These are phyloP conservation scores for Chaetomium strumarium DNA, from an alignment of 2,329 filamentous ascomycete genomes.

Conservation along the genomic window DNA sequence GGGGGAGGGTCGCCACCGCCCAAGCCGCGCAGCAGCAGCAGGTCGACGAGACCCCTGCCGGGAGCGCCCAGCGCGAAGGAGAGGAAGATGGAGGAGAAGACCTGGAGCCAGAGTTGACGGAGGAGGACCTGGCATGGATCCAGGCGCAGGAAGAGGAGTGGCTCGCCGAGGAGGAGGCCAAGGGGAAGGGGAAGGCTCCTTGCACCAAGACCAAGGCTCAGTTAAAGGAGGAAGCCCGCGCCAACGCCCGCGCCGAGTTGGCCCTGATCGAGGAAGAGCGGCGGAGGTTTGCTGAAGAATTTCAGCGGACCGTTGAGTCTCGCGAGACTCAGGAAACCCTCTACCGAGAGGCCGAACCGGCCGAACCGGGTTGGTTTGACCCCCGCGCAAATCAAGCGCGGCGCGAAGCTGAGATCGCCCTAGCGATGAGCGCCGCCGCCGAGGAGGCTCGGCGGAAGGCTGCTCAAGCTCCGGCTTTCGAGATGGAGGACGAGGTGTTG, in stretches of 20 bases:
- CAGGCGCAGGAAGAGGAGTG: background rate
- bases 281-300: too few relatives aligned
- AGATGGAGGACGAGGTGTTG: background rate
- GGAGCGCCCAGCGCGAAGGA: background rate
- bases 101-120: background rate
- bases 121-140: background rate
- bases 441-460: background rate
- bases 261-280: background rate
- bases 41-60: background rate
- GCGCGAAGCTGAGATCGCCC: background rate
- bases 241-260: background rate
- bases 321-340: background rate
- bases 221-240: background rate
- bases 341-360: background rate
- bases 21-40: background rate
- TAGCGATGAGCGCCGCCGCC: background rate
- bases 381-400: background rate
- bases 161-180: background rate
- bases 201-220: background rate
- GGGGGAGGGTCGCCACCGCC: background rate
- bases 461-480: background rate
- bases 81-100: too few relatives aligned
- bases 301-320: background rate
- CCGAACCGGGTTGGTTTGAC: background rate
- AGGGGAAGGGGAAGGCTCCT: constrained; percentile 6